Evolutionary conservation across 352 stramenopile species (phyloP), one percentile per base, ranked within the genome.

Genomic region (Thraustochytrium sp.): DNA sequence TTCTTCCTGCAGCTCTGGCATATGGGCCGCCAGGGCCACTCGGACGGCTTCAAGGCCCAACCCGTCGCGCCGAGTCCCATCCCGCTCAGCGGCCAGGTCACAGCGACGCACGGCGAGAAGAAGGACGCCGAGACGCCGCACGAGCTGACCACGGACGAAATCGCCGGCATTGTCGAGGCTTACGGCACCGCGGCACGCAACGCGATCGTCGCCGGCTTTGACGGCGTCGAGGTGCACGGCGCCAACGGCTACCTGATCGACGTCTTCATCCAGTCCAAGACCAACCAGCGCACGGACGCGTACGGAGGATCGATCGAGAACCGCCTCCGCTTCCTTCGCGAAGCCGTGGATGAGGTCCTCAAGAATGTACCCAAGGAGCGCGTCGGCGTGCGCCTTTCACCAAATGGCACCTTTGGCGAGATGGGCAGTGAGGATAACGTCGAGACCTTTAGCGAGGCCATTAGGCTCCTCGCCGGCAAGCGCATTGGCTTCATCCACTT

Each of bases 181-280:
- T 97, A 89, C 85, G 86, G 87, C 26, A 59, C 91, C 36, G 87
- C 83, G 1, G 92, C 93, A 0, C 83, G 74, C 26, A 89, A 89
- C 26, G 87, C 89, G 2, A 89, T 91, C 38, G 83, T 88, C n/a
- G 92, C 92, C 9, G 93, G 93, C 8, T 97, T 92, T 77, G 93
- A 97, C 65, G 92, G 92, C 31, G 87, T 97, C 23, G 91, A 97
- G 77, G 83, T 97, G 37, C 94, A 97, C 85, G 84, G 37, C 13
- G 93, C 91, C 9, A 95, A 97, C 74, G 94, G 93, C 0, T 97
- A 97, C 68, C 84, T 98, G 48, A 85, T 97, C 48, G 92, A 97
- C 85, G 89, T 96, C 83, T 96, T 96, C 84, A 80, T 97, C 11
- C 88, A 94, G 77, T 87, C 84, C 18, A 72, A 34, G n/a, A 88